phyloP scores from a whole-genome alignment of 495 filamentous ascomycete genomes.

The Viridothelium virens region DNA sequence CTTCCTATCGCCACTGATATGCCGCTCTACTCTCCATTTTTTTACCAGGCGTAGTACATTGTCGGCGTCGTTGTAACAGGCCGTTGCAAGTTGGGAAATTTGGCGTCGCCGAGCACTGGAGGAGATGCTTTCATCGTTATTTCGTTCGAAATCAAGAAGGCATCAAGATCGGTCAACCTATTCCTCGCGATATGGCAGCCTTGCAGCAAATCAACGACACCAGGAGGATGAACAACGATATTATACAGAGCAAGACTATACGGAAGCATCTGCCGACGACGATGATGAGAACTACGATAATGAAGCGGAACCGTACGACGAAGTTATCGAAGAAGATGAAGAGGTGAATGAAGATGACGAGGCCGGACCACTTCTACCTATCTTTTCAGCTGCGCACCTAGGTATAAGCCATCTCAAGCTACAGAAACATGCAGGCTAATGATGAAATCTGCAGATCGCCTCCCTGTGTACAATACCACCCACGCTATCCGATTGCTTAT shows the following conservation, averaged over 20 bases:
- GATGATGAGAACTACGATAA: constrained; percentile 39
- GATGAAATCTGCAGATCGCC: constrained; percentile 44
- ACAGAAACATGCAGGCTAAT: neutral
- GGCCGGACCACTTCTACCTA: constrained; percentile 62
- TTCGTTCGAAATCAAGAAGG: constrained; percentile 26
- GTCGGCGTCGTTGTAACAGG: neutral
- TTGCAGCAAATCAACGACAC: neutral
- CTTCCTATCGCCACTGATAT: neutral
- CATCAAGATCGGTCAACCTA: constrained; percentile 43
- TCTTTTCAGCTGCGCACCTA: constrained; percentile 74
- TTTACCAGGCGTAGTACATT: neutral
- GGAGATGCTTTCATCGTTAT: constrained; percentile 30
- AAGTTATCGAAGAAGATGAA: constrained; percentile 30
- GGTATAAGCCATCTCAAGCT: constrained; percentile 42
- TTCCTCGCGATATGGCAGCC: constrained; percentile 39
- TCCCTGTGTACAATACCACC: constrained; percentile 84
- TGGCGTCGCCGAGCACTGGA: neutral
- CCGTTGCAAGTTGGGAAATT: neutral
- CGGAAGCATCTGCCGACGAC: constrained; percentile 26
- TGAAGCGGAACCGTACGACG: constrained; percentile 40
- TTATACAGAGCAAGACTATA: constrained; percentile 5
- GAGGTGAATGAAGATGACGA: constrained; percentile 47
- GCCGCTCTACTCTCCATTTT: neutral
- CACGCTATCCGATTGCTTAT: constrained; percentile 81
- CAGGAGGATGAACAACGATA: constrained; percentile 2